These are phyloP conservation scores for Porcisia hertigi DNA, from an alignment of 208 protist species.

Conservation along the genomic window DNA sequence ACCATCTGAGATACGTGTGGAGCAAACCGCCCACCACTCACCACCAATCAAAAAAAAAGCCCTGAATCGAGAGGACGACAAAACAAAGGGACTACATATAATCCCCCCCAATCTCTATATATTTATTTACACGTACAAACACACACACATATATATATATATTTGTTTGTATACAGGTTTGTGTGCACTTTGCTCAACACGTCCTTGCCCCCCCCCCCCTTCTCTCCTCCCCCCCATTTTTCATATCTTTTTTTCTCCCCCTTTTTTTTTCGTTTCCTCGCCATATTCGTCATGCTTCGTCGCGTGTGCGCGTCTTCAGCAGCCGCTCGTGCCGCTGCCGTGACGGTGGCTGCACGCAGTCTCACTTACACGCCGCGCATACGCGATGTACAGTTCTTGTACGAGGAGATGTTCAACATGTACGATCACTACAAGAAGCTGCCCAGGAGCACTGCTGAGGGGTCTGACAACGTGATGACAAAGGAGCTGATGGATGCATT, in stretches of 20 bases:
- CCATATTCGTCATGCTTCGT: conserved; percentile 42
- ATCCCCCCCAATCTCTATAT: too few species aligned
- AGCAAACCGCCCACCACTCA: too few species aligned
- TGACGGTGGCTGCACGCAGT: conserved; percentile 24
- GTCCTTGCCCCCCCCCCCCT: not conserved
- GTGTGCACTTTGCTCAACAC: not conserved
- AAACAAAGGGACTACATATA: too few species aligned
- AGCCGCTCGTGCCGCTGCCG: conserved; percentile 1
- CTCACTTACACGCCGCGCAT: conserved; percentile 54
- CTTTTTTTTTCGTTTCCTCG: conserved; percentile 1
- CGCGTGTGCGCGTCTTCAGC: conserved; percentile 27
- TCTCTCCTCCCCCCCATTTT: not conserved
- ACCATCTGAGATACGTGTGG: too few species aligned
- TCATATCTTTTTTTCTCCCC: not conserved
- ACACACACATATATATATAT: too few species aligned
- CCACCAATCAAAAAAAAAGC: too few species aligned
- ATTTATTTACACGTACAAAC: too few species aligned
- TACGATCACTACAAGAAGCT: conserved; percentile 76
- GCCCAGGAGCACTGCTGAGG: conserved; percentile 29
- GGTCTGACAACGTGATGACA: conserved; percentile 34
- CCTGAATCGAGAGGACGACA: too few species aligned
- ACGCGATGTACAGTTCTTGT: conserved; percentile 71
- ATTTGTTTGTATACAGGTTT: too few species aligned
- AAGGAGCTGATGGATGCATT: conserved; percentile 80
- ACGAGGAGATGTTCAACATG: conserved; percentile 85